These are phyloP conservation scores for Quercus berberidifolia DNA, from an alignment of 306 rosid genomes.

Conservation along the genomic window DNA sequence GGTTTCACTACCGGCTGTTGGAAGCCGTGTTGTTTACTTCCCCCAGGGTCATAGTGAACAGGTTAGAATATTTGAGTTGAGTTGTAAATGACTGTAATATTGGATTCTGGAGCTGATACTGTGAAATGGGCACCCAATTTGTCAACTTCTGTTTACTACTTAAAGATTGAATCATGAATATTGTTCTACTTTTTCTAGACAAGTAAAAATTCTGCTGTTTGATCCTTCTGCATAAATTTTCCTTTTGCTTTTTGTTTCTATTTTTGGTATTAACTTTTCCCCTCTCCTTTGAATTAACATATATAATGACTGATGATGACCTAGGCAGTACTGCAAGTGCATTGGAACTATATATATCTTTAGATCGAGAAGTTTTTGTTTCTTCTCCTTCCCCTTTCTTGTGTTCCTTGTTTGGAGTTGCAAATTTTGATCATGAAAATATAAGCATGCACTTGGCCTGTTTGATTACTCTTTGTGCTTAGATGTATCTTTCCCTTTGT, in stretches of 20 bases:
- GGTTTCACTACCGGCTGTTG: conserved; percentile 82
- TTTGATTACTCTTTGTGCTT: neutral
- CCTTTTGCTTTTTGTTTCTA: neutral
- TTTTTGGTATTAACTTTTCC: neutral
- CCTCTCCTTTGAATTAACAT: neutral
- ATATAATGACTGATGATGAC: neutral
- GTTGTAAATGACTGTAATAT: neutral
- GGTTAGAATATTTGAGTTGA: conserved; percentile 36
- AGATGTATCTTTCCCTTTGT: neutral
- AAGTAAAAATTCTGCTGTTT: neutral
- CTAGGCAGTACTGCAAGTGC: neutral
- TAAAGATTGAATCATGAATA: neutral
- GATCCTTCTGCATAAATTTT: neutral
- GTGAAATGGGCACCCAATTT: neutral
- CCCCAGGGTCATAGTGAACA: conserved; percentile 99
- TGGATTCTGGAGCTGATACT: conserved; percentile 1
- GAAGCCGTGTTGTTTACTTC: conserved; percentile 90
- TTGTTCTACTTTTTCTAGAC: neutral
- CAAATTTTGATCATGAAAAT: neutral
- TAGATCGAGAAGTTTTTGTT: neutral
- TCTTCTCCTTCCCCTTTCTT: neutral
- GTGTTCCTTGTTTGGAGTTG: neutral
- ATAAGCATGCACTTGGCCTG: neutral
- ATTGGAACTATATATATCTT: neutral
- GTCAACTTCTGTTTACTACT: neutral